phyloP scores from a whole-genome alignment of 1,284 basidiomycete genomes.

The Thelephora terrestris region DNA sequence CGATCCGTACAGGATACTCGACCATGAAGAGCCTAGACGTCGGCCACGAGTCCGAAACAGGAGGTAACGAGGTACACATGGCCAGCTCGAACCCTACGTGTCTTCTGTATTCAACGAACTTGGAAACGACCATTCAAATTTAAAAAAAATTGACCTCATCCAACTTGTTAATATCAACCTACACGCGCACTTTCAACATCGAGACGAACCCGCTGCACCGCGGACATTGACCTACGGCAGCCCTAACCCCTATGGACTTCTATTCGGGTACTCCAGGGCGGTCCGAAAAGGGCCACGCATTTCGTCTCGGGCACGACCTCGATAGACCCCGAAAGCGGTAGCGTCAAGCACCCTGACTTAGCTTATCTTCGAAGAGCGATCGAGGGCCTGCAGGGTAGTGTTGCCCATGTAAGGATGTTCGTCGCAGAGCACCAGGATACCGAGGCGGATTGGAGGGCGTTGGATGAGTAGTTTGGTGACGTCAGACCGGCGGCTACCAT shows the following conservation, averaged over 20 bases:
- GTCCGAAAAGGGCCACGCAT: conserved; percentile 38
- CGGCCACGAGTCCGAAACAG: too few species aligned
- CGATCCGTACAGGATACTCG: too few species aligned
- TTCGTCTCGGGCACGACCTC: conserved; percentile 42
- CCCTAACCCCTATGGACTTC: conserved; percentile 35
- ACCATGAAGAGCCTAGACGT: too few species aligned
- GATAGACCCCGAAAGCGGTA: conserved; percentile 30
- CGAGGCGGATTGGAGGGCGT: conserved; percentile 31
- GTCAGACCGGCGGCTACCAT: conserved; percentile 38
- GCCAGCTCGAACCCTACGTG: too few species aligned
- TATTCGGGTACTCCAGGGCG: conserved; percentile 40
- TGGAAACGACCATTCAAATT: too few species aligned
- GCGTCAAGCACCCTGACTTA: conserved; percentile 30
- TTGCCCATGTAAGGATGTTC: conserved; percentile 39
- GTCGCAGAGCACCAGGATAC: conserved; percentile 30
- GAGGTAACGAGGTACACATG: too few species aligned
- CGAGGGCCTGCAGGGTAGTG: conserved; percentile 29
- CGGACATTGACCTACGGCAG: conserved; percentile 18
- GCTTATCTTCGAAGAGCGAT: conserved; percentile 37
- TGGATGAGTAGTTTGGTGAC: conserved; percentile 34
- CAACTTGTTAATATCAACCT: too few species aligned
- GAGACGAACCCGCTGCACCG: too few species aligned
- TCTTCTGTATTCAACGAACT: too few species aligned
- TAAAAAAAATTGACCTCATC: too few species aligned
- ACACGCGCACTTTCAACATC: too few species aligned